A percentile compares a stretch with the other conserved stretches of the same genome.
These are phyloP conservation scores for Aspergillus sp. DNA, from an alignment of 2,329 filamentous ascomycete genomes.

Conservation along the genomic window DNA sequence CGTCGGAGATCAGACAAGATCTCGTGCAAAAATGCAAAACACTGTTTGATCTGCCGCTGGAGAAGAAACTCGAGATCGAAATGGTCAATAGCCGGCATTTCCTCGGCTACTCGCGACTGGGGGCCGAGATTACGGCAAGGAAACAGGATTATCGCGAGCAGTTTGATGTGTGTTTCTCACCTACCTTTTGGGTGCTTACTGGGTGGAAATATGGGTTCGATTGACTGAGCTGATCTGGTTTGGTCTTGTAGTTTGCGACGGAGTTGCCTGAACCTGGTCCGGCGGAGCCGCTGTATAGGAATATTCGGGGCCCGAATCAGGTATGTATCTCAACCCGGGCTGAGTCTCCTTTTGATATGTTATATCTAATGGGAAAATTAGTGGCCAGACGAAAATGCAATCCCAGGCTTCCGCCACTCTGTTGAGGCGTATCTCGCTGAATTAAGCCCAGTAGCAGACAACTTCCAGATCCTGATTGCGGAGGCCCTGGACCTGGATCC, in stretches of 20 bases:
- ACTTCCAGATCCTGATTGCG: constrained; percentile 32
- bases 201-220: too few species aligned
- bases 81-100: constrained; percentile 43
- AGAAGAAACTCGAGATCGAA: constrained; percentile 51
- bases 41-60: constrained; percentile 45
- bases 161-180: constrained; percentile 29
- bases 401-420: constrained; percentile 32
- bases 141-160: constrained; percentile 37
- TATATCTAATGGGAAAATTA: constrained; percentile 6
- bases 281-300: constrained; percentile 35
- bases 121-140: constrained; percentile 34
- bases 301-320: constrained; percentile 38
- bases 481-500: constrained; percentile 32
- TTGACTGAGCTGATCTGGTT: background rate
- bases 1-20: constrained; percentile 18
- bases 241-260: constrained; percentile 31
- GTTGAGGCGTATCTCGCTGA: constrained; percentile 32
- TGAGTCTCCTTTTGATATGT: background rate
- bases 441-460: constrained; percentile 24
- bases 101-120: constrained; percentile 36
- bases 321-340: constrained; percentile 16
- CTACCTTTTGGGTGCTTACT: background rate
- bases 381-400: constrained; percentile 34
- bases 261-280: constrained; percentile 35
- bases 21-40: constrained; percentile 41